These are phyloP conservation scores for Annulohypoxylon maeteangense DNA, from an alignment of 495 filamentous ascomycete genomes.

Conservation along the genomic window DNA sequence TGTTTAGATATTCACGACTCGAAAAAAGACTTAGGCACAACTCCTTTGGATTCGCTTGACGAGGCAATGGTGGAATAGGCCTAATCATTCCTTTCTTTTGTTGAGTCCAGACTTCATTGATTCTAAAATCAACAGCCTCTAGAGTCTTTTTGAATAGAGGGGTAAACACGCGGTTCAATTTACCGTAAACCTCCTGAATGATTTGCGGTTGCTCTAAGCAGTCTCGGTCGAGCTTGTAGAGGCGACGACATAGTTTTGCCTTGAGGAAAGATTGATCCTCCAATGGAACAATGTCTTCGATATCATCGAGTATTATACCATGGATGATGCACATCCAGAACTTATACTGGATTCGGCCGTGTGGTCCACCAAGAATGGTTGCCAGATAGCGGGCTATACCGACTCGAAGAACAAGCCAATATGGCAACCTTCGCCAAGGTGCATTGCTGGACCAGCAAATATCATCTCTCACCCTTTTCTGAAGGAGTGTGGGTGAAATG, in stretches of 20 bases:
- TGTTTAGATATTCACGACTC: slow-evolving; percentile 54
- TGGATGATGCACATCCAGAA: slow-evolving; percentile 62
- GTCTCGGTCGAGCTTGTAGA: slow-evolving; percentile 66
- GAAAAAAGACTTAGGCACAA: slow-evolving; percentile 53
- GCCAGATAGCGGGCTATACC: slow-evolving; percentile 60
- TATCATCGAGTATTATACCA: slow-evolving; percentile 54
- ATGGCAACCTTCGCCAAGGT: slow-evolving; percentile 67
- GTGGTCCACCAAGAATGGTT: slow-evolving; percentile 52
- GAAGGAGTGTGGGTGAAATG: slow-evolving; percentile 46
- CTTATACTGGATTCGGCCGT: slow-evolving; percentile 67
- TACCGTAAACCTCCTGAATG: slow-evolving; percentile 17
- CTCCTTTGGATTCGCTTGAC: slow-evolving; percentile 40
- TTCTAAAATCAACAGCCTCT: slow-evolving; percentile 6
- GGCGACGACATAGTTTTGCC: slow-evolving; percentile 68
- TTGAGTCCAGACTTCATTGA: slow-evolving; percentile 39
- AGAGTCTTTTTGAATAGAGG: slow-evolving; percentile 34
- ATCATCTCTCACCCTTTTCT: slow-evolving; percentile 69
- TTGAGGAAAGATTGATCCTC: slow-evolving; percentile 52
- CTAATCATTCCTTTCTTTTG: slow-evolving; percentile 43
- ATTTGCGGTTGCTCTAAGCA: slow-evolving; percentile 7
- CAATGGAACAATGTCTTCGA: slow-evolving; percentile 22
- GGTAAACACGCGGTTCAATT: not conserved
- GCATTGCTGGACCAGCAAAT: slow-evolving; percentile 60
- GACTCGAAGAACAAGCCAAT: slow-evolving; percentile 71
- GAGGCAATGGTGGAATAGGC: slow-evolving; percentile 54